Conservation (phyloP, 2,329 filamentous ascomycete genomes). For the Aspergillus ruber region DNA sequence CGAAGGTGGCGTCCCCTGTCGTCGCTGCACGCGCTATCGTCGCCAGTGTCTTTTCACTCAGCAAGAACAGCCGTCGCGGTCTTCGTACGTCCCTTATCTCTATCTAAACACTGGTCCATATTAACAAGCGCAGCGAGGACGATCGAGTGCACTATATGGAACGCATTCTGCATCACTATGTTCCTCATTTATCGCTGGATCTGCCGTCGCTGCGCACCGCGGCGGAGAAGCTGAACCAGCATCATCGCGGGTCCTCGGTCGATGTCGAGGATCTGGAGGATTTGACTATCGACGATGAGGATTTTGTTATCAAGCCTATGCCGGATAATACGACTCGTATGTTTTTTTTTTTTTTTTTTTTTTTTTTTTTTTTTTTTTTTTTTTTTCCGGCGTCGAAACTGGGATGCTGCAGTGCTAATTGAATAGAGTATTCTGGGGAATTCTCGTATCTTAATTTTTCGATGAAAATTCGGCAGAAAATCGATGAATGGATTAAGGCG, state of each 20-base stretch:
- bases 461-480: conserved; percentile 37
- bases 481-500: conserved; percentile 38
- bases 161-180: conserved; percentile 43
- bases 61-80: conserved; percentile 26
- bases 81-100: conserved; percentile 11
- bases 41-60: conserved; percentile 47
- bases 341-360: conserved; percentile 8
- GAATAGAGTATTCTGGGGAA: conserved; percentile 39
- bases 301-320: conserved; percentile 35
- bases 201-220: conserved; percentile 38
- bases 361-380: conserved; percentile 9
- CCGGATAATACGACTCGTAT: conserved; percentile 35
- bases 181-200: conserved; percentile 41
- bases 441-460: conserved; percentile 42
- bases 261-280: conserved; percentile 35
- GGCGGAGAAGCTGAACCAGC: conserved; percentile 37
- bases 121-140: conserved; percentile 18
- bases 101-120: not conserved
- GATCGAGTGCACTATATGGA: conserved; percentile 41
- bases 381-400: not conserved
- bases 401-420: conserved; percentile 4
- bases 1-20: conserved; percentile 50
- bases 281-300: conserved; percentile 36
- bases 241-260: conserved; percentile 24
- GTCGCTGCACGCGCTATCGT: conserved; percentile 46